Evolutionary conservation across 176 grass and related monocot species (phyloP).

Genomic region (Cenchrus purpureus): DNA sequence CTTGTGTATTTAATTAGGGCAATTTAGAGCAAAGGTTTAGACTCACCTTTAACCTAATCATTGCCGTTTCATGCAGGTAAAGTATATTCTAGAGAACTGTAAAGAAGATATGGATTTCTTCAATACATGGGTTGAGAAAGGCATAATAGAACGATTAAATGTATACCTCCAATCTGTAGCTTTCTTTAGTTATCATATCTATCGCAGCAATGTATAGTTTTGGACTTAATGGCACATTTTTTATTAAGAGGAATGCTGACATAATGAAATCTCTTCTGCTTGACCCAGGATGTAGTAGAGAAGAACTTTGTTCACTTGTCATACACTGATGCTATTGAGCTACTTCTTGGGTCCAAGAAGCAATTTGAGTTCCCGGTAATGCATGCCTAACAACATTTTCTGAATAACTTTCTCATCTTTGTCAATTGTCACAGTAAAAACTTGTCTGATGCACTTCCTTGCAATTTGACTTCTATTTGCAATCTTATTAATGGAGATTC

Average conservation of each 20-base stretch:
- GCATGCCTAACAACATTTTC: slow-evolving; percentile 3
- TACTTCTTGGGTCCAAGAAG: slow-evolving; percentile 83
- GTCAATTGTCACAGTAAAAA: slow-evolving; percentile 6
- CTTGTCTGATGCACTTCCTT: neutral
- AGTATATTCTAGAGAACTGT: slow-evolving; percentile 90
- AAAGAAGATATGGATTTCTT: slow-evolving; percentile 99
- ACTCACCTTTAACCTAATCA: slow-evolving; percentile 34
- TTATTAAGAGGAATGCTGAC: slow-evolving; percentile 29
- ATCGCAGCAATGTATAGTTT: slow-evolving; percentile 10
- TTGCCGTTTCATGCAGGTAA: slow-evolving; percentile 65
- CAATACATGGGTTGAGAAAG: slow-evolving; percentile 97
- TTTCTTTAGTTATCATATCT: slow-evolving; percentile 38
- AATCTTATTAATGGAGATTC: neutral
- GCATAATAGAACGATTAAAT: slow-evolving; percentile 87
- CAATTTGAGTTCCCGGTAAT: slow-evolving; percentile 97
- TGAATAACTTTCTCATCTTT: slow-evolving; percentile 17
- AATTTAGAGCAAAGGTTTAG: slow-evolving; percentile 22
- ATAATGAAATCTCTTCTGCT: slow-evolving; percentile 37
- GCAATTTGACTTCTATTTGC: slow-evolving; percentile 19
- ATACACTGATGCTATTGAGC: slow-evolving; percentile 89
- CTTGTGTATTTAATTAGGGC: neutral
- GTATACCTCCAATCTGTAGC: slow-evolving; percentile 49
- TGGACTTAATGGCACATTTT: neutral
- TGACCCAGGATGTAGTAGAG: slow-evolving; percentile 82
- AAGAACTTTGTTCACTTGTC: slow-evolving; percentile 93